phyloP scores from a whole-genome alignment of 306 rosid species.

The Delonix regia region DNA sequence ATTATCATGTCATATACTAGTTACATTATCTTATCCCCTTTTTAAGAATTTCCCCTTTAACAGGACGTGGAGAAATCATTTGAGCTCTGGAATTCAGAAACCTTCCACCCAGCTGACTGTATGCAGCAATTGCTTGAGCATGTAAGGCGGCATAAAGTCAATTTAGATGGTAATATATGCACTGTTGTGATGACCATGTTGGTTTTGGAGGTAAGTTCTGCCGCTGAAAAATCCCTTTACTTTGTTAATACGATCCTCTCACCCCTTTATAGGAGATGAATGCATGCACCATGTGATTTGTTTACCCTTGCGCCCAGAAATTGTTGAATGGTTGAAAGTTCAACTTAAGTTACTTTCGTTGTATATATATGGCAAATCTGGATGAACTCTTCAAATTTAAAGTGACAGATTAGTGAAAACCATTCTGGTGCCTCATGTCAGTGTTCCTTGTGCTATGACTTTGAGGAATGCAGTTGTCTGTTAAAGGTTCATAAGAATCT shows the following conservation, averaged over 20 bases:
- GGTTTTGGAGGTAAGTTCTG: slow-evolving; percentile 75
- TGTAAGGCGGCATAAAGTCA: slow-evolving; percentile 74
- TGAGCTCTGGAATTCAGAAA: slow-evolving; percentile 49
- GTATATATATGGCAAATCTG: slow-evolving; percentile 2
- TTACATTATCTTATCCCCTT: not conserved
- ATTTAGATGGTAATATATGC: slow-evolving; percentile 69
- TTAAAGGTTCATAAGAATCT: not conserved
- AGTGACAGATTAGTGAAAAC: slow-evolving; percentile 4
- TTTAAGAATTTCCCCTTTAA: slow-evolving; percentile 14
- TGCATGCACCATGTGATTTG: slow-evolving; percentile 13
- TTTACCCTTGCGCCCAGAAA: not conserved
- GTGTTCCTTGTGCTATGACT: not conserved
- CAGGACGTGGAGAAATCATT: slow-evolving; percentile 77
- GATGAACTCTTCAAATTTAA: not conserved
- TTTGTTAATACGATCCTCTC: not conserved
- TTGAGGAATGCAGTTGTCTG: not conserved
- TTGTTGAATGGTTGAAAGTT: slow-evolving; percentile 19
- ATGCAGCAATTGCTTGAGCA: slow-evolving; percentile 79
- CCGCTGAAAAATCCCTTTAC: slow-evolving; percentile 10
- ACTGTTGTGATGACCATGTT: slow-evolving; percentile 80
- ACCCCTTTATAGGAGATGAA: not conserved
- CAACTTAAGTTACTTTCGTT: not conserved
- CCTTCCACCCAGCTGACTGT: slow-evolving; percentile 61
- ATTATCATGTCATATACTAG: slow-evolving; percentile 3
- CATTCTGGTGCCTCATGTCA: slow-evolving; percentile 18